Evolutionary conservation across 1,284 basidiomycete species (phyloP).

Genomic region (Ustilago tritici): DNA sequence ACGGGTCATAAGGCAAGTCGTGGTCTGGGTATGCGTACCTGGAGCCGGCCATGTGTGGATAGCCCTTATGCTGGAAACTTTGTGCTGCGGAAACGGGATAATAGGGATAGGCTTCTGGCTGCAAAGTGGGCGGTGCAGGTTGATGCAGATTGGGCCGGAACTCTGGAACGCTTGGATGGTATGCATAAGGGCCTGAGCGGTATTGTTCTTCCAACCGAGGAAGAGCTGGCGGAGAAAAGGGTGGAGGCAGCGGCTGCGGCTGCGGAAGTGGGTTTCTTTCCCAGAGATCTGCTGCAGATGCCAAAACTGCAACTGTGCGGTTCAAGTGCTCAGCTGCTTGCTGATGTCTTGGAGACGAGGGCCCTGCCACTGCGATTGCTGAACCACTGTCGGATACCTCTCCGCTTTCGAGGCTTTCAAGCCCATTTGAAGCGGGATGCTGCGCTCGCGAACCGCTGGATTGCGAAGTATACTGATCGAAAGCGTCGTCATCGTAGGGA

Average conservation of each 20-base stretch:
- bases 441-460: not conserved
- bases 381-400: not conserved
- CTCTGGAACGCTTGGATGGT: conserved; percentile 33
- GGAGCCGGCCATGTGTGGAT: not conserved
- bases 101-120: conserved; percentile 9
- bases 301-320: not conserved
- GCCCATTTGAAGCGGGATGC: not conserved
- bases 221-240: conserved; percentile 23
- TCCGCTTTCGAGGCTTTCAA: conserved; percentile 2
- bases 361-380: conserved; percentile 6
- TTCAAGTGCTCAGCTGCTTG: not conserved
- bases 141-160: conserved; percentile 15
- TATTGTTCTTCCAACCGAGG: conserved; percentile 11
- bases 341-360: conserved; percentile 10
- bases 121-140: conserved; percentile 13
- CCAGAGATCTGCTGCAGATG: conserved; percentile 8
- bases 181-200: conserved; percentile 9
- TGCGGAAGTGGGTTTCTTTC: not conserved
- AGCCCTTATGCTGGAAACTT: conserved; percentile 4
- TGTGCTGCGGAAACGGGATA: conserved; percentile 7
- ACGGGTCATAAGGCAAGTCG: conserved; percentile 26
- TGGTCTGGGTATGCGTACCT: conserved; percentile 3
- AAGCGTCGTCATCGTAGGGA: conserved; percentile 29
- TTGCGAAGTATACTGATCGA: not conserved
- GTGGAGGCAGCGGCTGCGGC: conserved; percentile 24